A percentile compares a stretch with the other conserved stretches of the same genome.
These are phyloP conservation scores for Hypoxylon subgilvum DNA, from an alignment of 495 filamentous ascomycete species.

Conservation along the genomic window DNA sequence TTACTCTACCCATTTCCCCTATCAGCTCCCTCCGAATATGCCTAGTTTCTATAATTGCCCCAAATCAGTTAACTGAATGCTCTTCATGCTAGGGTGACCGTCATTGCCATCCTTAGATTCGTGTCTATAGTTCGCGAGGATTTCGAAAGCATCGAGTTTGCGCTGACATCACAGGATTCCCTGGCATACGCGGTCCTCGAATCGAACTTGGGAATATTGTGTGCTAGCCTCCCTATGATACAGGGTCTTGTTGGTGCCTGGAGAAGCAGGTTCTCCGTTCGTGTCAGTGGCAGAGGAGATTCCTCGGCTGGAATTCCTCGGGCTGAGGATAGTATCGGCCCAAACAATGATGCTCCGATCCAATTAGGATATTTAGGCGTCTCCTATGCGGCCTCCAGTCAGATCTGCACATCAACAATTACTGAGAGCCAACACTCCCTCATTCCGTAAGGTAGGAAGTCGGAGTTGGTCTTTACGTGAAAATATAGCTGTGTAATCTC, in stretches of 20 bases:
- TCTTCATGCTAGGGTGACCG: neutral
- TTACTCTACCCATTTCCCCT: neutral
- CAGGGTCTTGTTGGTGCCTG: neutral
- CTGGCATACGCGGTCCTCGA: slow-evolving; percentile 23
- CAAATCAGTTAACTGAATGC: neutral
- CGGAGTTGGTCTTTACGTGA: too few species aligned
- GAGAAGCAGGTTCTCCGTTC: neutral
- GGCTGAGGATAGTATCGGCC: too few species aligned
- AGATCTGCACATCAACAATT: too few species aligned
- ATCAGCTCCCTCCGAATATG: too few species aligned
- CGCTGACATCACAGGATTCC: slow-evolving; percentile 12
- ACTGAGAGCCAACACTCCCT: too few species aligned
- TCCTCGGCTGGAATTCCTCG: neutral
- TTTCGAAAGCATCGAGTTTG: slow-evolving; percentile 5
- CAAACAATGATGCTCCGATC: too few species aligned
- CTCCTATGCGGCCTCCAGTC: too few species aligned
- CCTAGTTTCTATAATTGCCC: neutral
- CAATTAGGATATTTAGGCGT: too few species aligned
- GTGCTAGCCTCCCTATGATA: slow-evolving; percentile 26
- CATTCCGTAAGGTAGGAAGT: too few species aligned
- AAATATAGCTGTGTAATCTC: too few species aligned
- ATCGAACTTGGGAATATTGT: slow-evolving; percentile 17
- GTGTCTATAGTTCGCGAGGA: slow-evolving; percentile 11
- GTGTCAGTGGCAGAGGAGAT: neutral
- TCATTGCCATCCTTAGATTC: slow-evolving; percentile 18